phyloP scores from a whole-genome alignment of 208 protist species.

The Trypanosoma melophagium region DNA sequence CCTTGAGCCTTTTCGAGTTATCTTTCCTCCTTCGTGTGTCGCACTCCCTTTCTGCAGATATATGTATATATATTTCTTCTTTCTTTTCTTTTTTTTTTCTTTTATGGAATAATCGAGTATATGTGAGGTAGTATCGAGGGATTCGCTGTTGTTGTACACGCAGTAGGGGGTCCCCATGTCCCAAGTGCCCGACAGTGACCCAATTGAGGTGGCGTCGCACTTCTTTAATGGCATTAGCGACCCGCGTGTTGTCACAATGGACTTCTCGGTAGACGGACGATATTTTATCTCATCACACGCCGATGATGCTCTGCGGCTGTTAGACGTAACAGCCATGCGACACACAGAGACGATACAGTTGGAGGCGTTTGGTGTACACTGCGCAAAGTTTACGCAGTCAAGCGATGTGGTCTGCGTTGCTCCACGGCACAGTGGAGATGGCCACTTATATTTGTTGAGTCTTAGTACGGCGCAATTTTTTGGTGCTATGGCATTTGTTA shows the following conservation, averaged over 20 bases:
- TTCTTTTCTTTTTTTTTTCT: background rate
- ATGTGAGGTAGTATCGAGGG: background rate
- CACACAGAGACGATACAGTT: conserved; percentile 56
- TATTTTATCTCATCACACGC: conserved; percentile 69
- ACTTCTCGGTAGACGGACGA: conserved; percentile 74
- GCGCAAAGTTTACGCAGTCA: conserved; percentile 70
- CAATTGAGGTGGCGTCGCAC: conserved; percentile 35
- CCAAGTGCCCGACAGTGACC: background rate
- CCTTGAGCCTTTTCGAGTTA: background rate
- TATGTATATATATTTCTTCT: background rate
- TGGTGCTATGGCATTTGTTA: conserved; percentile 59
- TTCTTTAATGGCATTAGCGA: conserved; percentile 77
- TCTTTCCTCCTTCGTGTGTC: background rate
- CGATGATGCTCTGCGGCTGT: conserved; percentile 72
- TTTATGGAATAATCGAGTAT: background rate
- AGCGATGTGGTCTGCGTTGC: conserved; percentile 59
- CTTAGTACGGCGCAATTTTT: conserved; percentile 68
- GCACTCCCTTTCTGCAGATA: background rate
- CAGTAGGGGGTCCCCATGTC: too few species aligned
- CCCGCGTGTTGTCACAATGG: conserved; percentile 62
- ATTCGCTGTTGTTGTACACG: background rate
- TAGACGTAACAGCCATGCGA: conserved; percentile 53
- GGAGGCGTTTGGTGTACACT: conserved; percentile 63
- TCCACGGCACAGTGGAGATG: conserved; percentile 66
- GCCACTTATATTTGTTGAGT: conserved; percentile 81